phyloP scores from a whole-genome alignment of 169 alveolate genomes.

The Plasmodium knowlesi region DNA sequence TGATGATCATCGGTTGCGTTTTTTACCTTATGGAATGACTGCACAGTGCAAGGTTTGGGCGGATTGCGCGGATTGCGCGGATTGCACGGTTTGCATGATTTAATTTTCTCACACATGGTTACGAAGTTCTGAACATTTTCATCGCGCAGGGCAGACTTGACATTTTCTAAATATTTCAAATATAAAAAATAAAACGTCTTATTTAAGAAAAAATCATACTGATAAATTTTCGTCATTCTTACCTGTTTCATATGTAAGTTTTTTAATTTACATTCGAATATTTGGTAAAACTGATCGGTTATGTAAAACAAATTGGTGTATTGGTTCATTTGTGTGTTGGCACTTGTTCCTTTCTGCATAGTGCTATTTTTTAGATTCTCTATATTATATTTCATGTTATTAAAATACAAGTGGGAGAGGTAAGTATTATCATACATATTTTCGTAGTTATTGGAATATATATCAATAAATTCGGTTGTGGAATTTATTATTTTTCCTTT shows the following conservation, averaged over 20 bases:
- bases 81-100: background rate
- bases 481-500: background rate
- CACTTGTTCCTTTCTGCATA: background rate
- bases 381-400: conserved; percentile 20
- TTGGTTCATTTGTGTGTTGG: background rate
- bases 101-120: background rate
- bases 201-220: conserved; percentile 55
- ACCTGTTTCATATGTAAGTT: background rate
- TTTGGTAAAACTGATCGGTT: conserved; percentile 4
- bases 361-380: background rate
- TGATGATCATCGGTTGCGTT: background rate
- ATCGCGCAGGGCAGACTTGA: background rate
- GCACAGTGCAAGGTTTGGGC: background rate
- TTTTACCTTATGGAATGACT: background rate
- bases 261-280: conserved; percentile 14
- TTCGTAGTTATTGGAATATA: conserved; percentile 6
- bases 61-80: background rate
- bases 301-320: conserved; percentile 20
- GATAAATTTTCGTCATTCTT: conserved; percentile 17
- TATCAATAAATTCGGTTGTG: background rate
- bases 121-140: background rate
- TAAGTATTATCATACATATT: background rate
- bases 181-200: conserved; percentile 35
- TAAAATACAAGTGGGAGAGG: background rate
- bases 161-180: conserved; percentile 49